These are phyloP conservation scores for Metschnikowia chrysomelidarum DNA, from an alignment of 805 yeast genomes.

Conservation along the genomic window DNA sequence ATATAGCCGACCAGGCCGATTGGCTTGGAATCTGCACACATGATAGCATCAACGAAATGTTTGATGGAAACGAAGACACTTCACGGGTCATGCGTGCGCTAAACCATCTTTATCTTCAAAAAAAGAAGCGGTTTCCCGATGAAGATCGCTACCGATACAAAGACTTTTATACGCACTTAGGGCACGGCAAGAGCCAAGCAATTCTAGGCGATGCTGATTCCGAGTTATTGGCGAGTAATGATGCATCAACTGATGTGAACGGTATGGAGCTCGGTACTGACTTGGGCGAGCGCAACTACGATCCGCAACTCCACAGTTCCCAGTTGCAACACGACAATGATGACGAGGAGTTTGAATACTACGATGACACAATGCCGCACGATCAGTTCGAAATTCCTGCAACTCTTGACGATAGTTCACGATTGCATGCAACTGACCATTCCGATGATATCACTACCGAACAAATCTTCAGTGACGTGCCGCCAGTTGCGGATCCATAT, in stretches of 20 bases:
- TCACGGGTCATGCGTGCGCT: slow-evolving; percentile 33
- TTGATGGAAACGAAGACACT: slow-evolving; percentile 30
- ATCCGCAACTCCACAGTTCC: slow-evolving; percentile 6
- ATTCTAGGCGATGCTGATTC: slow-evolving; percentile 15
- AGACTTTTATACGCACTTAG: slow-evolving; percentile 38
- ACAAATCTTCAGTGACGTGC: too few species aligned
- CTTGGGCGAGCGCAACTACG: slow-evolving; percentile 9
- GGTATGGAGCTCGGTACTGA: background rate
- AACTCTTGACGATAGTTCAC: slow-evolving; percentile 5
- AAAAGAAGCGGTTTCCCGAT: slow-evolving; percentile 32
- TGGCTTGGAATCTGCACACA: slow-evolving; percentile 39
- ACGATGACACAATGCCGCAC: slow-evolving; percentile 14
- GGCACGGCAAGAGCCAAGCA: slow-evolving; percentile 21
- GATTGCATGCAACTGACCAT: too few species aligned
- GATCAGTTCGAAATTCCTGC: slow-evolving; percentile 11
- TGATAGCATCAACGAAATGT: slow-evolving; percentile 38
- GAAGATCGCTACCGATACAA: slow-evolving; percentile 40
- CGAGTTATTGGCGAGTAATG: background rate
- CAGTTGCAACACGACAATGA: slow-evolving; percentile 5
- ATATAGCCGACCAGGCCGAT: slow-evolving; percentile 44
- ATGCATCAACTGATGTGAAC: background rate
- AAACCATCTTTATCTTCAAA: slow-evolving; percentile 32
- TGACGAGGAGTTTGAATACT: slow-evolving; percentile 1
- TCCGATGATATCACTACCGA: too few species aligned
- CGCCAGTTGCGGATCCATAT: too few species aligned